Conservation (phyloP, 2,329 filamentous ascomycete genomes). For the Pseudohalonectria lignicola region DNA sequence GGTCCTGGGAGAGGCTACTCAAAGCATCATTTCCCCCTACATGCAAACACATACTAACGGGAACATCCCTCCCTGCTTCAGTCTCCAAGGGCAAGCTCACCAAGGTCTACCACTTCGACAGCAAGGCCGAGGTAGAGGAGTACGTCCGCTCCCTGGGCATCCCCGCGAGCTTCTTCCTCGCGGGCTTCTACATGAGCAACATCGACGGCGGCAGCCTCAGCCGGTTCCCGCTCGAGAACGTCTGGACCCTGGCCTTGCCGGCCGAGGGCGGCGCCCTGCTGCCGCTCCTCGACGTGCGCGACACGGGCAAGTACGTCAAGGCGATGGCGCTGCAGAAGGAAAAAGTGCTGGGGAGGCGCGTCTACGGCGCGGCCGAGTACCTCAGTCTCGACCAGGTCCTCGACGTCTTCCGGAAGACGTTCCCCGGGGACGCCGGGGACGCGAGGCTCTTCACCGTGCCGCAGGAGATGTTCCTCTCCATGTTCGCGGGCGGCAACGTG, state of each 20-base stretch:
- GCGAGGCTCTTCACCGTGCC: constrained; percentile 7
- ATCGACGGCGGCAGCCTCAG: constrained; percentile 17
- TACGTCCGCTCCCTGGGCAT: constrained; percentile 37
- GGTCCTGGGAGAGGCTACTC: too few species aligned
- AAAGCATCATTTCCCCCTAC: not conserved
- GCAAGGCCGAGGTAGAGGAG: constrained; percentile 42
- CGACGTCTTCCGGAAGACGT: constrained; percentile 23
- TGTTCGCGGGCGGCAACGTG: constrained; percentile 12
- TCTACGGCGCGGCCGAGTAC: constrained; percentile 30
- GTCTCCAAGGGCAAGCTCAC: constrained; percentile 26
- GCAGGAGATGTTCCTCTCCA: constrained; percentile 5
- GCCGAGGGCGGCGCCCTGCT: constrained; percentile 18
- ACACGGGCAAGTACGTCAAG: constrained; percentile 28
- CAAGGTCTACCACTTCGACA: constrained; percentile 41
- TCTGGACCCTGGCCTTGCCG: constrained; percentile 20
- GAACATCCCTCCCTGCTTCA: constrained; percentile 6
- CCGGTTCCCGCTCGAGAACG: constrained; percentile 16
- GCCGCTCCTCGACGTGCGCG: constrained; percentile 21
- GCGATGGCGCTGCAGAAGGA: constrained; percentile 22
- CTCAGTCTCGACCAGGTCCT: constrained; percentile 26
- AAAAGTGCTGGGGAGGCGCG: constrained; percentile 26
- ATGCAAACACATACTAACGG: not conserved
- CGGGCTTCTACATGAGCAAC: constrained; percentile 44
- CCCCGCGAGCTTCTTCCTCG: constrained; percentile 38
- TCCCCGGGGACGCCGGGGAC: constrained; percentile 25